A percentile compares a stretch with the other conserved stretches of the same genome.
Conservation (phyloP, 1,284 basidiomycete genomes). For the Neotropicomus parvogracilis region DNA sequence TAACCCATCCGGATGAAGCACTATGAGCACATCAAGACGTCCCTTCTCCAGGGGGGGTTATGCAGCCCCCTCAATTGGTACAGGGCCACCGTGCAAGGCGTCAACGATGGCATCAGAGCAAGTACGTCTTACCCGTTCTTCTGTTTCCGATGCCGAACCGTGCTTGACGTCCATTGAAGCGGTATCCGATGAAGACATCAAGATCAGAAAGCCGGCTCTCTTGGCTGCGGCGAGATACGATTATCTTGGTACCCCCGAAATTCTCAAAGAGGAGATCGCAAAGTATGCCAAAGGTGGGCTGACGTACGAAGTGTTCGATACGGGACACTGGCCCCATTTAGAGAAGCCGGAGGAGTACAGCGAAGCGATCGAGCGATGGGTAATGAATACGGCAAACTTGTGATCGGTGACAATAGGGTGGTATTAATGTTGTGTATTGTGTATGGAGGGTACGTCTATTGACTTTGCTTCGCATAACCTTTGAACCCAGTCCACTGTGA, state of each 20-base stretch:
- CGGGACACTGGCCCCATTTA: constrained; percentile 32
- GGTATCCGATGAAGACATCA: constrained; percentile 22
- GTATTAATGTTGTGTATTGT: constrained; percentile 1
- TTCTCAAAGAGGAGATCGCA: constrained; percentile 21
- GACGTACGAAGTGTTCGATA: constrained; percentile 30
- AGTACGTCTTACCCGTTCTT: constrained; percentile 17
- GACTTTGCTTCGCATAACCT: neutral
- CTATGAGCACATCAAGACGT: constrained; percentile 23
- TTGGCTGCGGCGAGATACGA: constrained; percentile 33
- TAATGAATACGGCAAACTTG: constrained; percentile 15
- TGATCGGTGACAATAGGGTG: constrained; percentile 6
- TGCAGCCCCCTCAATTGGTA: constrained; percentile 34
- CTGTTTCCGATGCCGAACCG: neutral
- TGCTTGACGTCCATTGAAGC: constrained; percentile 14
- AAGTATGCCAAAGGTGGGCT: constrained; percentile 30
- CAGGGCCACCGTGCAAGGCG: constrained; percentile 19
- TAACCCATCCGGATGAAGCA: constrained; percentile 21
- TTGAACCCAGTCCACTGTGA: neutral
- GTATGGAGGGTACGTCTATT: constrained; percentile 3
- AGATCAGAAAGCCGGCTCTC: constrained; percentile 31
- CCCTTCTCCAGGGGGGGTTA: constrained; percentile 29
- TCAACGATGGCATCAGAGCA: constrained; percentile 22
- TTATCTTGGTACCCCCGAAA: constrained; percentile 25
- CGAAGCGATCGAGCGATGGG: constrained; percentile 31
- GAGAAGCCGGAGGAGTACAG: constrained; percentile 31